Evolutionary conservation across 129 eudicot species (phyloP).

Genomic region (Centaurea solstitialis): DNA sequence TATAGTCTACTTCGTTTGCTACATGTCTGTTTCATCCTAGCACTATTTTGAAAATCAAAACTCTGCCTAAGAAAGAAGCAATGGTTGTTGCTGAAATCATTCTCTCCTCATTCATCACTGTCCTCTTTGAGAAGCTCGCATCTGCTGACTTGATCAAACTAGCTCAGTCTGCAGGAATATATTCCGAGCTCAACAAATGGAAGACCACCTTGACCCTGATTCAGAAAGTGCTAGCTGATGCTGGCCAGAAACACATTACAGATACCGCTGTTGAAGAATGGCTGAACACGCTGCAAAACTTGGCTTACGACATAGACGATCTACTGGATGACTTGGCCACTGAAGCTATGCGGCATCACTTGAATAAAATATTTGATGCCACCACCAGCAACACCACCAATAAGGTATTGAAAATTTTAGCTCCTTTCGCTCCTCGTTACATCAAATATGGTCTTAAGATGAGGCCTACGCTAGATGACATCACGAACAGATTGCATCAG

Average conservation of each 20-base stretch:
- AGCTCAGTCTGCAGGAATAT: no score
- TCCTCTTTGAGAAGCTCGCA: no score
- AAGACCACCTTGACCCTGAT: constrained; percentile 1
- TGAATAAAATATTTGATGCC: background rate
- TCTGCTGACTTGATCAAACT: no score
- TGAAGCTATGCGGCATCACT: no score
- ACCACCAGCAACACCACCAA: background rate
- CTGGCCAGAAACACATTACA: constrained; percentile 39
- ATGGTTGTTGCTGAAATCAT: constrained; percentile 23
- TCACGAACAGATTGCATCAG: constrained; percentile 13
- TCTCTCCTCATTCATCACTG: no score
- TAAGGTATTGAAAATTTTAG: background rate
- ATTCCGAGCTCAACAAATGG: no score
- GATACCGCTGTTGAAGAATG: constrained; percentile 22
- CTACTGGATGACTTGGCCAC: constrained; percentile 28
- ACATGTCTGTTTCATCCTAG: no score
- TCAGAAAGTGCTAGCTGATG: constrained; percentile 44
- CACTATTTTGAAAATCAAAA: no score
- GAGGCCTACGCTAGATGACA: constrained; percentile 20
- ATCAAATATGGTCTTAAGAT: constrained; percentile 6
- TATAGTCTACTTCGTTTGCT: no score
- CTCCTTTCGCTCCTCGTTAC: background rate
- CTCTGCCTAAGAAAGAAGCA: no score
- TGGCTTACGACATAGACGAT: constrained; percentile 43
- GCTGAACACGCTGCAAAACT: constrained; percentile 34